Conservation (phyloP, 108 stramenopile species). For the Nannochloropsis salina region DNA sequence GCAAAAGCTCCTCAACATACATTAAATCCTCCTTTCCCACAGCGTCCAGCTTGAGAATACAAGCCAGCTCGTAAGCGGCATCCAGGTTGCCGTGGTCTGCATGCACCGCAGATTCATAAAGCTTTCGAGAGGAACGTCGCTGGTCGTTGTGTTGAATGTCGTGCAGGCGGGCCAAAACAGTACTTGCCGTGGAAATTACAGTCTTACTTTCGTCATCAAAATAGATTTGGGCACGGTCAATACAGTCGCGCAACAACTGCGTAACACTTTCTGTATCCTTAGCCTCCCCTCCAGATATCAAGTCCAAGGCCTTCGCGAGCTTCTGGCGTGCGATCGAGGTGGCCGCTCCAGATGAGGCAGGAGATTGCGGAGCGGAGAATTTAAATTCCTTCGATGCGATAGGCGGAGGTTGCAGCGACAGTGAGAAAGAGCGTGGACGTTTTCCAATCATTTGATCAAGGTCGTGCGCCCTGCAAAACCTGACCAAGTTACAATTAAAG, state of each 20-base stretch:
- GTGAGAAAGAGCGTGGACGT: too few relatives aligned
- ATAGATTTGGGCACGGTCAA: neutral
- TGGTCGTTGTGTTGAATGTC: neutral
- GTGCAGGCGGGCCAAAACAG: neutral
- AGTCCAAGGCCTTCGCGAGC: neutral
- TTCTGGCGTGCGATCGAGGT: neutral
- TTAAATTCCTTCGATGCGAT: too few relatives aligned
- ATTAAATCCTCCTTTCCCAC: neutral
- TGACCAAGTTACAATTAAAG: too few relatives aligned
- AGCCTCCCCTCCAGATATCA: neutral
- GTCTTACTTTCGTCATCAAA: neutral
- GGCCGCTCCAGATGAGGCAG: too few relatives aligned
- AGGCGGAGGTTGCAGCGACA: too few relatives aligned
- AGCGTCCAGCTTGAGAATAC: neutral
- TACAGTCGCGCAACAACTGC: neutral
- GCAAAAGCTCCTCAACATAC: neutral
- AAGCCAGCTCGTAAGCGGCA: neutral
- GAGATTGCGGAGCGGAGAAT: too few relatives aligned
- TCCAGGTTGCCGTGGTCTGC: neutral
- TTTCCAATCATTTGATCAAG: too few relatives aligned
- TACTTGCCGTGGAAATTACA: conserved; percentile 1
- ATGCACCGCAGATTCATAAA: neutral
- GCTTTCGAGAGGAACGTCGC: neutral
- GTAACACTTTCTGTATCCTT: neutral
- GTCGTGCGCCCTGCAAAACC: too few relatives aligned